Percentiles rank a stretch among this genome's conserved stretches.
phyloP scores from a whole-genome alignment of 495 filamentous ascomycete species.

The Hyaloscypha bicolor region DNA sequence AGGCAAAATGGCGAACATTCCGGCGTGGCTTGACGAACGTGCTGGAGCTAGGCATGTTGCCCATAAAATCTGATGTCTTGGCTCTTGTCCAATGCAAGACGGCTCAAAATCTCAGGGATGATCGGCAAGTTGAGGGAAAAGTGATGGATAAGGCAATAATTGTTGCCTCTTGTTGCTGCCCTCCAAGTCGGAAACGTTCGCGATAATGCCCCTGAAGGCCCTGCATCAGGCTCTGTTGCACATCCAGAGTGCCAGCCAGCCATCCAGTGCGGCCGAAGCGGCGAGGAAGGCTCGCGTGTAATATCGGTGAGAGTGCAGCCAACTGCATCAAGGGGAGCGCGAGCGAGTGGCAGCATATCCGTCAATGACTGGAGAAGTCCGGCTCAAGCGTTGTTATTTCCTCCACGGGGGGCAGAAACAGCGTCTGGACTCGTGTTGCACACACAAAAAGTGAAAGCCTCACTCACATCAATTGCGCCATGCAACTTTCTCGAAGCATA shows the following conservation, averaged over 20 bases:
- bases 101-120: not conserved
- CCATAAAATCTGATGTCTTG: constrained; percentile 11
- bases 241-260: constrained; percentile 1
- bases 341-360: not conserved
- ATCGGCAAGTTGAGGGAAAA: not conserved
- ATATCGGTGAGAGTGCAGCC: constrained; percentile 10
- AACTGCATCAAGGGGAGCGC: constrained; percentile 4
- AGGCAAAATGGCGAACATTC: constrained; percentile 24
- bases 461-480: not conserved
- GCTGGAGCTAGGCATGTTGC: not conserved
- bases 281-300: constrained; percentile 3
- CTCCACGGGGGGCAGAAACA: not conserved
- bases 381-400: not conserved
- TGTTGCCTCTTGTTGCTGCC: not conserved
- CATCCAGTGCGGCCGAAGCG: constrained; percentile 1
- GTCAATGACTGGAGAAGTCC: constrained; percentile 8
- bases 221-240: not conserved
- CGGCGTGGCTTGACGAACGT: constrained; percentile 22
- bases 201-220: not conserved
- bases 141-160: not conserved
- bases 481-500: not conserved
- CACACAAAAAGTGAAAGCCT: not conserved
- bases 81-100: constrained; percentile 5
- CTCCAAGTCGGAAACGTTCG: not conserved
- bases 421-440: not conserved